These are phyloP conservation scores for Panellus pusillus DNA, from an alignment of 768 basidiomycete species.

Conservation along the genomic window DNA sequence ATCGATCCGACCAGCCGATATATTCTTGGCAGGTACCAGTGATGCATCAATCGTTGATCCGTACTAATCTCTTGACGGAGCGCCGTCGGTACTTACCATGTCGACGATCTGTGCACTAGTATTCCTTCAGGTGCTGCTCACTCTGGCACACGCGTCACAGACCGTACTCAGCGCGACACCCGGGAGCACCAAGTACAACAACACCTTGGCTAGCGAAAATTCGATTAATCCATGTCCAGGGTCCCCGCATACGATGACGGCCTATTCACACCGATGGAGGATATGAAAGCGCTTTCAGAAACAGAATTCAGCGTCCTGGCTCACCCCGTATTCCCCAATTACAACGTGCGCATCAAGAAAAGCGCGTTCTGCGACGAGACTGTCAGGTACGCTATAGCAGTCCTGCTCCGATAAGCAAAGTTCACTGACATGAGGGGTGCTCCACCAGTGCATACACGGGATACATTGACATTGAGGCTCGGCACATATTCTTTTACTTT, in stretches of 20 bases:
- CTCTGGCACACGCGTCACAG: background rate
- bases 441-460: conserved; percentile 55
- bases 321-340: conserved; percentile 45
- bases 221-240: background rate
- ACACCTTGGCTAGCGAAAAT: background rate
- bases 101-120: no score
- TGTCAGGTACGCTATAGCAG: conserved; percentile 32
- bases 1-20: no score
- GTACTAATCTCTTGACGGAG: no score
- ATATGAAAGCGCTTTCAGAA: conserved; percentile 25
- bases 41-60: no score
- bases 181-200: background rate
- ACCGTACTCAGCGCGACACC: background rate
- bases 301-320: conserved; percentile 36
- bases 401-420: background rate
- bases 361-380: conserved; percentile 40
- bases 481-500: conserved; percentile 75
- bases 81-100: no score
- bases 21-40: no score
- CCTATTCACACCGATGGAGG: conserved; percentile 19
- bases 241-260: conserved; percentile 19
- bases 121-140: background rate
- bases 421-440: background rate
- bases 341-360: conserved; percentile 43
- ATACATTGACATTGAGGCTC: conserved; percentile 63